These are phyloP conservation scores for Vitellaria paradoxa DNA, from an alignment of 179 eudicot genomes.

Conservation along the genomic window DNA sequence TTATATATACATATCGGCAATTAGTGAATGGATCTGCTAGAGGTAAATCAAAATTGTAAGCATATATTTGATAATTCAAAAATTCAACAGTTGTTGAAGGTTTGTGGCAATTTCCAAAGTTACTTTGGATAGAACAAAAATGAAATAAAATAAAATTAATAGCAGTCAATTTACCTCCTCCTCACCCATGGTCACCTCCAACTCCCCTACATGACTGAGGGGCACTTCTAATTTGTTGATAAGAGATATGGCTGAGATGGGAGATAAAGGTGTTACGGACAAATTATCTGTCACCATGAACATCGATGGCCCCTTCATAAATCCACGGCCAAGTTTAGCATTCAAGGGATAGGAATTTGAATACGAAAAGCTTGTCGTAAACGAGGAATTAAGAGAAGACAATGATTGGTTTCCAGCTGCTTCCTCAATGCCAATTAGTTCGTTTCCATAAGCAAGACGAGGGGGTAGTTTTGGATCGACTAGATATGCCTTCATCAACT, in stretches of 20 bases:
- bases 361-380: neutral
- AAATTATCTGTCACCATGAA: constrained; percentile 15
- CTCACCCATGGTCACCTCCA: constrained; percentile 10
- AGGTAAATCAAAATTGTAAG: neutral
- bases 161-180: constrained; percentile 12
- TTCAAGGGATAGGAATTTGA: neutral
- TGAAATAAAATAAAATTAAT: too few species aligned
- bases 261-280: constrained; percentile 11
- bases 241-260: constrained; percentile 2
- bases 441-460: neutral
- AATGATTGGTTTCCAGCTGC: neutral
- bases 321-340: neutral
- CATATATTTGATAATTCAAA: neutral
- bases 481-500: constrained; percentile 5
- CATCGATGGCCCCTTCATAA: constrained; percentile 8
- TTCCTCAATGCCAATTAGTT: neutral
- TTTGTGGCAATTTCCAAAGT: neutral
- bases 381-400: neutral
- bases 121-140: neutral
- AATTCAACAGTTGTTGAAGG: neutral
- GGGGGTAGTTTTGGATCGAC: constrained; percentile 12
- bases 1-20: neutral
- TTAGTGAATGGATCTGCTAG: neutral
- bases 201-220: neutral
- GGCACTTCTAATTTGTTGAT: neutral